phyloP scores from a whole-genome alignment of 768 basidiomycete genomes.

The Brasilioporus rufonigricans region DNA sequence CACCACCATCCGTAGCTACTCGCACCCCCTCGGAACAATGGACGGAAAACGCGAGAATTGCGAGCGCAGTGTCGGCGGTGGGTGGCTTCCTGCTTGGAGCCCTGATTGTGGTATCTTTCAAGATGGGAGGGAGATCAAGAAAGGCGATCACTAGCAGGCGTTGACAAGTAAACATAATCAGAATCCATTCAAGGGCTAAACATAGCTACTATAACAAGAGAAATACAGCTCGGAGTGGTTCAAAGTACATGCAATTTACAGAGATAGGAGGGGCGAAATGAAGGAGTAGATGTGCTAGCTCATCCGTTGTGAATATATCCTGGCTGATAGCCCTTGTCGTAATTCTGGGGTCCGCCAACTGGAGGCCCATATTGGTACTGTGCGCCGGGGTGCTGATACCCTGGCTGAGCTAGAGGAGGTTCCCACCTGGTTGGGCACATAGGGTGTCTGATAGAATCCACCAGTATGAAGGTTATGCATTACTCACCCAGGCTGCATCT shows the following conservation, averaged over 20 bases:
- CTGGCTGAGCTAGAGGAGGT: constrained; percentile 34
- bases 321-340: constrained; percentile 29
- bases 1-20: constrained; percentile 15
- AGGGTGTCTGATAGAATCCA: neutral
- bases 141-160: neutral
- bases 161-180: constrained; percentile 1
- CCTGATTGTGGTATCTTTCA: constrained; percentile 22
- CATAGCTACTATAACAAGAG: neutral
- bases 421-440: constrained; percentile 29
- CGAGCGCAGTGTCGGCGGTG: constrained; percentile 25
- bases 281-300: neutral
- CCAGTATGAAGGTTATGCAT: constrained; percentile 11
- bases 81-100: constrained; percentile 39
- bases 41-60: constrained; percentile 16
- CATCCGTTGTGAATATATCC: constrained; percentile 22
- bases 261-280: neutral
- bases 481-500: constrained; percentile 50
- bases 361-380: constrained; percentile 13
- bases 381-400: constrained; percentile 37
- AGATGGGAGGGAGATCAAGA: constrained; percentile 5
- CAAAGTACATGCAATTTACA: constrained; percentile 1
- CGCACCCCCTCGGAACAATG: constrained; percentile 10
- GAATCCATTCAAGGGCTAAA: neutral
- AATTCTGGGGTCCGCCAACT: constrained; percentile 4
- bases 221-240: neutral